Conservation (phyloP, 148 eudicot species). For the Rhododendron mucronatum region DNA sequence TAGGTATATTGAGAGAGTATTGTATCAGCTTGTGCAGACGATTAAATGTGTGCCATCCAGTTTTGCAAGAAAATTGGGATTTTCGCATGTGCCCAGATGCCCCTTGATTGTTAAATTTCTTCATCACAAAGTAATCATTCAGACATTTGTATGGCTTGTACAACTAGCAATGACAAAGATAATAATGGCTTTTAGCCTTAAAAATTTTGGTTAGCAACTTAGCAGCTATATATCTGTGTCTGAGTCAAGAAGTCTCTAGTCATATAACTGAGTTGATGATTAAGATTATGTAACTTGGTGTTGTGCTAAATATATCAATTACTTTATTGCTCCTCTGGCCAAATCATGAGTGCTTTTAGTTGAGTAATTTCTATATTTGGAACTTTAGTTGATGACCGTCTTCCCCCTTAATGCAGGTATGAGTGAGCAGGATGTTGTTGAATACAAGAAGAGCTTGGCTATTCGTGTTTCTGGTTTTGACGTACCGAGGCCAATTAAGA, state of each 20-base stretch:
- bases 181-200: neutral
- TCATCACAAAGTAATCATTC: neutral
- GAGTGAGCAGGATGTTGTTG: slow-evolving; percentile 86
- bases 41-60: slow-evolving; percentile 3
- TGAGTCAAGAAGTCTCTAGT: neutral
- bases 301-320: neutral
- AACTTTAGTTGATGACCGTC: neutral
- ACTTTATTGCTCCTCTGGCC: neutral
- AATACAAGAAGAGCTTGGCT: slow-evolving; percentile 66
- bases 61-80: neutral
- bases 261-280: neutral
- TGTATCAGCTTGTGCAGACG: neutral
- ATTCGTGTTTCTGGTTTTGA: slow-evolving; percentile 95
- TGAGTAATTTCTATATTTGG: neutral
- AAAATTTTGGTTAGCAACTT: neutral
- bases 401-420: slow-evolving; percentile 45
- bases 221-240: neutral
- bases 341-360: neutral
- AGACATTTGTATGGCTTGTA: neutral
- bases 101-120: neutral
- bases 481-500: slow-evolving; percentile 85
- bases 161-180: neutral
- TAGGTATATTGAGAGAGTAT: neutral
- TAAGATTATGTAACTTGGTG: neutral
- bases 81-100: neutral